Evolutionary conservation across 768 basidiomycete genomes (phyloP), one percentile per base, ranked within the genome.

Genomic region (Pleurotus ostreatus): DNA sequence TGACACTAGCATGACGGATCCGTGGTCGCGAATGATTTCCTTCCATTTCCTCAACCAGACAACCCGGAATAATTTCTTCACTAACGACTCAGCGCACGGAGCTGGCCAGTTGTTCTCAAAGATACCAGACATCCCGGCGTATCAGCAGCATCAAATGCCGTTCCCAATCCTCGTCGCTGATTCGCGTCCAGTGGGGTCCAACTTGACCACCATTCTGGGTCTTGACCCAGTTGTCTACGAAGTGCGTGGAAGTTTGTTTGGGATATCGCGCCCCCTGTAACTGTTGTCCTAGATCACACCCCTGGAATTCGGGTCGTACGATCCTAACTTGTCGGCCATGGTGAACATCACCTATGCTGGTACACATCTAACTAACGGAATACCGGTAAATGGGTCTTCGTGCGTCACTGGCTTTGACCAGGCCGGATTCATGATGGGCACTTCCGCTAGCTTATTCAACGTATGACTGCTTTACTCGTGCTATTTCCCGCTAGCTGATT

Each of bases 331-430:
- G 6, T 84, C 84, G n/a, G 84, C 88, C 1, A 91, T 88, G 66
- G 76, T 80, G 63, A 84, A 86, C 45, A 71, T 82, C 23, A 70
- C 79, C 0, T 83, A 78, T 60, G 77, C 81, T 5, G 93, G 93
- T 4, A 90, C 89, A 0, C 74, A 77, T 58, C 65, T 92, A 15
- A 66, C 69, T 20, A 79, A 85, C 56, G 89, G 87, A 2, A 63
- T 72, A 56, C 78, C 86, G 0, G 71, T 68, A 9, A 83, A 81
- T 58, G 67, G 72, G 5, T 79, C 82, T 9, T 68, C 80, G 1
- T 95, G 93, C 66, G 84, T 85, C 11, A 80, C 78, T 4, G 85
- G 84, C 5, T 92, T 91, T 62, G 89, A 92, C 64, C 87, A 88
- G 66, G 80, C 78, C 0, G 79, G 78, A 0, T 93, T 90, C 65